phyloP scores from a whole-genome alignment of 108 stramenopile genomes.

The Discostella stelligeroides region DNA sequence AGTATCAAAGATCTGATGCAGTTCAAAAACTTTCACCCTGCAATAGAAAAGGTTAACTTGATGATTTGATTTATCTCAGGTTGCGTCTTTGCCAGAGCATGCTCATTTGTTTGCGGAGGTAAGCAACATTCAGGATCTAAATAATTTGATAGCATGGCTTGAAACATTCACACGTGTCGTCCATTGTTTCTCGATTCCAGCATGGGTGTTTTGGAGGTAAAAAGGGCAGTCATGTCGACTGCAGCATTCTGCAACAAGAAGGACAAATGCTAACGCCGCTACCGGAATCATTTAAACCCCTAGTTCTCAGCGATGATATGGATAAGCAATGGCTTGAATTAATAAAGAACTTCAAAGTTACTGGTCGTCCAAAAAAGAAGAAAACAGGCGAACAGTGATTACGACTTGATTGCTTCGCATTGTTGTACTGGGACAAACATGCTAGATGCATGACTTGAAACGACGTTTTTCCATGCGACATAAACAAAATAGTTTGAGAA shows the following conservation, averaged over 20 bases:
- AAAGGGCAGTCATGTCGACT: conserved; percentile 34
- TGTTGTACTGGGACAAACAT: no score
- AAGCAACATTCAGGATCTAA: conserved; percentile 1
- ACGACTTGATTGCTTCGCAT: no score
- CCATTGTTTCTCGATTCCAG: not conserved
- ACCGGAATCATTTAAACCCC: conserved; percentile 37
- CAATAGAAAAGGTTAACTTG: no score
- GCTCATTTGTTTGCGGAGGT: conserved; percentile 64
- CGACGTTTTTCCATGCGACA: no score
- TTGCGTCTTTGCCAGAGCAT: conserved; percentile 63
- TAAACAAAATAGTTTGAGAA: no score
- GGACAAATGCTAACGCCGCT: conserved; percentile 32
- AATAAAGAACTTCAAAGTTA: conserved; percentile 41
- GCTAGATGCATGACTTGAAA: no score
- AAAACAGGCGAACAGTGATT: no score
- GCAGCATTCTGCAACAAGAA: conserved; percentile 9
- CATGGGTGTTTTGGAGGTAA: conserved; percentile 40
- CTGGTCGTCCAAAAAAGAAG: no score
- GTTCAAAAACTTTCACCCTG: no score
- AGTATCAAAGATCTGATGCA: conserved; percentile 2
- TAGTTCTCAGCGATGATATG: conserved; percentile 39
- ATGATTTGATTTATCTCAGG: conserved; percentile 32
- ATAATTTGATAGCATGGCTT: not conserved
- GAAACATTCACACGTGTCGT: not conserved
- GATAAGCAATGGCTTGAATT: conserved; percentile 39